phyloP scores from a whole-genome alignment of 2,329 filamentous ascomycete species.

The Xylariaceae sp. region DNA sequence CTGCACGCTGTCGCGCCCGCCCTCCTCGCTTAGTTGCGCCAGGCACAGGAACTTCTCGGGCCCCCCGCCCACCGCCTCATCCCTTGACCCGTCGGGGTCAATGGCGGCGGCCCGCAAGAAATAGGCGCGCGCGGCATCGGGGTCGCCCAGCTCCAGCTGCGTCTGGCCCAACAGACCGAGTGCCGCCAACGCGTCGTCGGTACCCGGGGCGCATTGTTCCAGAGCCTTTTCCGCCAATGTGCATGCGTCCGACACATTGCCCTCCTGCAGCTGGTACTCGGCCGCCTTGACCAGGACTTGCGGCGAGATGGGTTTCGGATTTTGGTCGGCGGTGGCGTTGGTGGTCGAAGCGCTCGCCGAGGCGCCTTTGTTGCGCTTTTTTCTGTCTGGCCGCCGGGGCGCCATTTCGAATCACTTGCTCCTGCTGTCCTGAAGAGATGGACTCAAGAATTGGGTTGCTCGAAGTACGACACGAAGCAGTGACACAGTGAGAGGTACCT shows the following conservation, averaged over 20 bases:
- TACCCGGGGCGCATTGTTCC: slow-evolving; percentile 19
- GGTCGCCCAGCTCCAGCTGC: slow-evolving; percentile 72
- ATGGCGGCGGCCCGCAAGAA: slow-evolving; percentile 68
- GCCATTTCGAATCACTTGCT: too few species aligned
- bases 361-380: slow-evolving; percentile 20
- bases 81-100: slow-evolving; percentile 65
- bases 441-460: too few species aligned
- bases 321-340: slow-evolving; percentile 9
- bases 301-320: slow-evolving; percentile 19
- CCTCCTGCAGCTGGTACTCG: slow-evolving; percentile 24
- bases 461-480: too few species aligned
- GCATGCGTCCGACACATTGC: slow-evolving; percentile 22
- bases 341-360: slow-evolving; percentile 16
- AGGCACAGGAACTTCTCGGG: slow-evolving; percentile 93
- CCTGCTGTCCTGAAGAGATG: too few species aligned
- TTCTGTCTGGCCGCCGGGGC: slow-evolving; percentile 25
- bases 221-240: slow-evolving; percentile 23
- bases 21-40: slow-evolving; percentile 75
- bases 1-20: slow-evolving; percentile 55
- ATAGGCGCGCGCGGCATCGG: slow-evolving; percentile 62
- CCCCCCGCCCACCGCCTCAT: slow-evolving; percentile 69
- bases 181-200: slow-evolving; percentile 53
- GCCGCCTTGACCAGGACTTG: slow-evolving; percentile 25
- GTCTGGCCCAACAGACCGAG: slow-evolving; percentile 76
- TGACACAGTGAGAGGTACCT: too few species aligned